Evolutionary conservation across 176 grass and related monocot genomes (phyloP).

Genomic region (barley (Hordeum vulgare)): MorexV3_pseudomolecules_assembly NC_058521.1:238061016-238061515

Average conservation of each 20-base stretch:
- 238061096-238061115: not conserved
- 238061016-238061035: not conserved
- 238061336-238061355: not conserved
- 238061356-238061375: not conserved
- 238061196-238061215: not conserved
- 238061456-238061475: not conserved
- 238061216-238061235: not conserved
- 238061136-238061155: not conserved
- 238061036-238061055: not conserved
- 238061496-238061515: not conserved
- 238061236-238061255: not conserved
- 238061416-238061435: not conserved
- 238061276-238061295: not conserved
- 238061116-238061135: not conserved
- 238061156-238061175: not conserved
- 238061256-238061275: not conserved
- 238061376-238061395: not conserved
- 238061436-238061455: not conserved
- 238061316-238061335: not conserved
- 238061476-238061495: not conserved
- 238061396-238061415: not conserved
- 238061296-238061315: not conserved
- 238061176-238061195: not conserved
- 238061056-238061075: slow-evolving; percentile 2
- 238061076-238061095: not conserved